Evolutionary conservation across 768 basidiomycete species (phyloP).

Genomic region (Lentinus tigrinus): DNA sequence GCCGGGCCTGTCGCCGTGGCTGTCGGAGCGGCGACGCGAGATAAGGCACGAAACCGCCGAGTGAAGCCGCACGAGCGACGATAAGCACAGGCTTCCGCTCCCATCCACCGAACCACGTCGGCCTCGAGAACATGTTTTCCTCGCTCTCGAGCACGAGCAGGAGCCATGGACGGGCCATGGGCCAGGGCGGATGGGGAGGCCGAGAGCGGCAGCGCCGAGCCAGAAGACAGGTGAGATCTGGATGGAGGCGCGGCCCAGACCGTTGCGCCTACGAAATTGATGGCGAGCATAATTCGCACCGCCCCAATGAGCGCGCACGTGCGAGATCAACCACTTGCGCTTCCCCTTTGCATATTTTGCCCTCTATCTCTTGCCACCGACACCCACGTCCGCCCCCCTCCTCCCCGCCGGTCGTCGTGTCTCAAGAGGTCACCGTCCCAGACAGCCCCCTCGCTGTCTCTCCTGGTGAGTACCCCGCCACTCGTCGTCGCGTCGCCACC

Average conservation of each 20-base stretch:
- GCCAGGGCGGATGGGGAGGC: too few species aligned
- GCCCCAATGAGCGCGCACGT: neutral
- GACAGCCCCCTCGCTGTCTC: constrained; percentile 8
- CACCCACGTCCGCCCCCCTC: constrained; percentile 1
- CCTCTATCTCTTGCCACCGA: constrained; percentile 3
- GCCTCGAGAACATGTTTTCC: too few species aligned
- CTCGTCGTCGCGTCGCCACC: neutral
- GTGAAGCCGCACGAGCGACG: too few species aligned
- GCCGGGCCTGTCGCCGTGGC: too few species aligned
- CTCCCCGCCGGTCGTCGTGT: constrained; percentile 7
- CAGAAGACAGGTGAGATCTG: neutral
- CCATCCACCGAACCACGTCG: too few species aligned
- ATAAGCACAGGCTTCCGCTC: too few species aligned
- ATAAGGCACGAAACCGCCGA: too few species aligned
- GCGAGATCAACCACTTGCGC: constrained; percentile 12
- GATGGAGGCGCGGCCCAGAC: too few species aligned
- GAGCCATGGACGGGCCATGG: too few species aligned
- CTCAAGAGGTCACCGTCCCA: constrained; percentile 13
- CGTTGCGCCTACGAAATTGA: neutral
- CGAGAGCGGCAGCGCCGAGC: too few species aligned
- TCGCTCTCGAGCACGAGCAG: too few species aligned
- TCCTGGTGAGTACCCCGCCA: neutral
- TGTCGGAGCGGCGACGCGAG: too few species aligned
- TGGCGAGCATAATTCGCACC: neutral
- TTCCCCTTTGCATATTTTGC: constrained; percentile 1